A percentile compares a stretch with the other conserved stretches of the same genome.
Conservation (phyloP, 768 basidiomycete species). For the Suillus ampliporus region DNA sequence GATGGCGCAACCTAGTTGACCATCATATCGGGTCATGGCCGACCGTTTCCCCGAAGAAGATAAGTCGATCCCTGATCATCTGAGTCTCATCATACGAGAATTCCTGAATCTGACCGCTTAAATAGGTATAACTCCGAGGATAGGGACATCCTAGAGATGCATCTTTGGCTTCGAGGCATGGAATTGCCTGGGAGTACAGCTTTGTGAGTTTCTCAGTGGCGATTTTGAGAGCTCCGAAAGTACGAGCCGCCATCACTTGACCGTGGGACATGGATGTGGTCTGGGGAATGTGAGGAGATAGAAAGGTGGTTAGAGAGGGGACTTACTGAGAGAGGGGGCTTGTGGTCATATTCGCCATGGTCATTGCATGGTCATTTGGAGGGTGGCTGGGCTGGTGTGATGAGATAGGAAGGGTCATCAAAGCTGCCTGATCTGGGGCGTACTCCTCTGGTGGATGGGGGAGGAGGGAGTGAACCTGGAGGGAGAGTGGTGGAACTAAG, state of each 20-base stretch:
- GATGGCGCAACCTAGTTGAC: slow-evolving; percentile 42
- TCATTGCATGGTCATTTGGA: slow-evolving; percentile 51
- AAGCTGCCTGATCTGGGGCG: slow-evolving; percentile 51
- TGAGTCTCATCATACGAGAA: too few species aligned
- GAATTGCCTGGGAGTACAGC: too few species aligned
- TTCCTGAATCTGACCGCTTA: too few species aligned
- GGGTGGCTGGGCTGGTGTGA: slow-evolving; percentile 50
- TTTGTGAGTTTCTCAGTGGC: too few species aligned
- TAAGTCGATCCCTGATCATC: too few species aligned
- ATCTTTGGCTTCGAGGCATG: too few species aligned
- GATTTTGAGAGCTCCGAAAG: too few species aligned
- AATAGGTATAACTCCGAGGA: too few species aligned
- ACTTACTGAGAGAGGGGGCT: slow-evolving; percentile 12
- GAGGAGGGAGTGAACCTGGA: slow-evolving; percentile 47
- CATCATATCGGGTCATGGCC: slow-evolving; percentile 51
- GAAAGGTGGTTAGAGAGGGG: background rate
- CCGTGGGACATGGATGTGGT: slow-evolving; percentile 14
- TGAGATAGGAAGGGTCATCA: slow-evolving; percentile 40
- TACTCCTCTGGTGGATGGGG: slow-evolving; percentile 37
- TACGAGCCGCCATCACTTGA: too few species aligned
- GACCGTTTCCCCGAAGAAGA: too few species aligned
- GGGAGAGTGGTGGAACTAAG: slow-evolving; percentile 39
- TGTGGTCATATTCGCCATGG: slow-evolving; percentile 39
- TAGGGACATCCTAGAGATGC: too few species aligned
- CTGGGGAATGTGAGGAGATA: slow-evolving; percentile 17